phyloP scores from a whole-genome alignment of 352 stramenopile species.

The Salisapilia sapeloensis region DNA sequence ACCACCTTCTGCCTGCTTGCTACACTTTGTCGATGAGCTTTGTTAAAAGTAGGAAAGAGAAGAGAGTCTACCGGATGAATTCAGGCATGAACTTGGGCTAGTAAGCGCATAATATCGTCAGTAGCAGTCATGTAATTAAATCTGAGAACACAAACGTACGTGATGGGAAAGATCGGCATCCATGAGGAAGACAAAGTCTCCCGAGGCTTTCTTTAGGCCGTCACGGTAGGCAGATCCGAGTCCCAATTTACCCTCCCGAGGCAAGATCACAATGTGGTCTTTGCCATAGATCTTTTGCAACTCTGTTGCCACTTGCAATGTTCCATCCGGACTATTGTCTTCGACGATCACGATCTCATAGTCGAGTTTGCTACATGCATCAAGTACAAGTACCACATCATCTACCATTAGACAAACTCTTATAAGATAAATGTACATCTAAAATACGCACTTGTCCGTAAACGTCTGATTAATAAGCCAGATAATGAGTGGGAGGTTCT shows the following conservation, averaged over 20 bases:
- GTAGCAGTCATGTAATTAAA: background rate
- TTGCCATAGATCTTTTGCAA: slow-evolving; percentile 85
- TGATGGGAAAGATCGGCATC: slow-evolving; percentile 98
- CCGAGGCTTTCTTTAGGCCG: slow-evolving; percentile 84
- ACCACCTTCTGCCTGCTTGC: slow-evolving; percentile 50
- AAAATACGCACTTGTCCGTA: slow-evolving; percentile 51
- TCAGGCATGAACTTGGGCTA: slow-evolving; percentile 95
- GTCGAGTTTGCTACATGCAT: slow-evolving; percentile 37
- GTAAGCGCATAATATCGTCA: background rate
- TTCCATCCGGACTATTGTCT: slow-evolving; percentile 95
- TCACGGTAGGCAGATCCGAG: slow-evolving; percentile 94
- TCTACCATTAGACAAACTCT: slow-evolving; percentile 1
- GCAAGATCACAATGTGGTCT: slow-evolving; percentile 86
- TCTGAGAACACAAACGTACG: slow-evolving; percentile 13
- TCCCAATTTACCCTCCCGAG: slow-evolving; percentile 90
- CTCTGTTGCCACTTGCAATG: slow-evolving; percentile 85
- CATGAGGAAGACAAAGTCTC: slow-evolving; percentile 96
- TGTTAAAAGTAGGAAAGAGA: slow-evolving; percentile 1
- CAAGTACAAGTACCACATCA: slow-evolving; percentile 1
- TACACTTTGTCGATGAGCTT: slow-evolving; percentile 7
- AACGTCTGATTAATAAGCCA: slow-evolving; percentile 94
- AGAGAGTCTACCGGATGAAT: slow-evolving; percentile 46
- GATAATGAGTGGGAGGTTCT: slow-evolving; percentile 97
- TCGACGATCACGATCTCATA: slow-evolving; percentile 98
- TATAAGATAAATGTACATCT: too few species aligned